Conservation (phyloP, 169 alveolate species). For the Sarcocystis neurona region DNA sequence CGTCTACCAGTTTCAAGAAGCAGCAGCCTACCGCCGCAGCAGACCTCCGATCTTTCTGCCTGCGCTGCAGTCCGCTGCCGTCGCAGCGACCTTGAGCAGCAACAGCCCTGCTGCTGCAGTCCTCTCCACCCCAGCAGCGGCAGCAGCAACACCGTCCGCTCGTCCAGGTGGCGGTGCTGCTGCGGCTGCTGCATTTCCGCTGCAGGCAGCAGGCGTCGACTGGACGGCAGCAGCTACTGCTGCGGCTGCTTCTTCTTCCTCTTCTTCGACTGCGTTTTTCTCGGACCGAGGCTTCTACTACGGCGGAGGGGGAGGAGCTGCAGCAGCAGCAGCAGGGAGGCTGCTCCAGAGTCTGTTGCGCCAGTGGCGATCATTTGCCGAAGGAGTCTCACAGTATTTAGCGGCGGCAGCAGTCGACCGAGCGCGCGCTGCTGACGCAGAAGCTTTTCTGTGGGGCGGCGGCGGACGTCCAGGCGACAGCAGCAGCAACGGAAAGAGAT, state of each 20-base stretch:
- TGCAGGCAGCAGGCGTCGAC: not conserved
- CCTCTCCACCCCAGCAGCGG: not conserved
- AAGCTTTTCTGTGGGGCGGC: no score
- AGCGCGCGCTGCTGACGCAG: not conserved
- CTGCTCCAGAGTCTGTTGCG: no score
- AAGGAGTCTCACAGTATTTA: not conserved
- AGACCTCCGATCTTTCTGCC: constrained; percentile 41
- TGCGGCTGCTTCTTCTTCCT: constrained; percentile 27
- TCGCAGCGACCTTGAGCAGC: constrained; percentile 16
- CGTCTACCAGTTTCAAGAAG: constrained; percentile 38
- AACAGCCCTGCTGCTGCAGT: not conserved
- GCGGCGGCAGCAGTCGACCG: not conserved
- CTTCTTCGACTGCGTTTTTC: no score
- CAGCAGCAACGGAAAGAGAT: no score
- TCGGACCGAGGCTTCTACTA: no score
- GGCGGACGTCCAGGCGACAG: no score
- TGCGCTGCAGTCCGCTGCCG: constrained; percentile 19
- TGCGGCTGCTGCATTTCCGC: constrained; percentile 7
- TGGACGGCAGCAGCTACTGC: constrained; percentile 18
- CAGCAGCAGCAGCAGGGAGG: no score
- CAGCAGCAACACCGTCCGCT: not conserved
- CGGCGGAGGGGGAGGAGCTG: no score
- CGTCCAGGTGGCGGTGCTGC: not conserved
- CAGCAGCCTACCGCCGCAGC: constrained; percentile 21
- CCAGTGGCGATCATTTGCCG: not conserved